Base-by-base conservation (phyloP, 768 basidiomycete species). In the Podaxis mareebaensis region DNA sequence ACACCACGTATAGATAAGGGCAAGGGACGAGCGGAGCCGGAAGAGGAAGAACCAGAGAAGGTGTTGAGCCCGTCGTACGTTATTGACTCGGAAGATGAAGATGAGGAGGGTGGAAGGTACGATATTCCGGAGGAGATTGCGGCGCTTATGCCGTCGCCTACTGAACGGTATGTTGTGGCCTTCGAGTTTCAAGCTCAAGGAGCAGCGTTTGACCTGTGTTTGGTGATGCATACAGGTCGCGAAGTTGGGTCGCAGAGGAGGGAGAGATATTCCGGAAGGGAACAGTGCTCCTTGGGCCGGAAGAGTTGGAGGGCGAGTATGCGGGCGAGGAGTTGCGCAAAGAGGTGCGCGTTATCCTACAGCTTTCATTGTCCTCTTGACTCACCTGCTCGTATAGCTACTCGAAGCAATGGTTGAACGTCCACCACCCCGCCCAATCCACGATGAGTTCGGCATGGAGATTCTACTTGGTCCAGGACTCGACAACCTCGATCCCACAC, bases 201-300 rank as follows among this genome's bases (percentile, higher is more conserved):
- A 33, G 3, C 33, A 33, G 33, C 10, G 33, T 33, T 33, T 33
- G 33, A 33, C 33, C 33, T 33, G 7, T 33, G 44, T n/a, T 10
- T 38, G 10, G 36, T 51, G 15, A 20, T n/a, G 54, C 33, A 24
- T 3, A 11, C 58, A 90, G 92, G 53, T 91, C 90, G 26, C 81
- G 87, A 66, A 87, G 82, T 57, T 93, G 92, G 89, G 90, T 96
- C 0, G 92, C 88, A 60, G 97, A 99, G 72, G 97, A 99, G 73
- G 95, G 95, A 0, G 96, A 99, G 75, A 91, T 99, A 44, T 98
- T 98, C 79, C 81, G 96, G 46, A 96, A 96, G 71, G 95, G 95
- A 0, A 86, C 83, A 10, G 89, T 89, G 3, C 78, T 98, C 20
- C 79, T 93, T 8, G 88, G 89, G 1, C 87, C 86, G 7, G 92